phyloP scores from a whole-genome alignment of 2,329 filamentous ascomycete species.

The Calonectria multiphialidica region DNA sequence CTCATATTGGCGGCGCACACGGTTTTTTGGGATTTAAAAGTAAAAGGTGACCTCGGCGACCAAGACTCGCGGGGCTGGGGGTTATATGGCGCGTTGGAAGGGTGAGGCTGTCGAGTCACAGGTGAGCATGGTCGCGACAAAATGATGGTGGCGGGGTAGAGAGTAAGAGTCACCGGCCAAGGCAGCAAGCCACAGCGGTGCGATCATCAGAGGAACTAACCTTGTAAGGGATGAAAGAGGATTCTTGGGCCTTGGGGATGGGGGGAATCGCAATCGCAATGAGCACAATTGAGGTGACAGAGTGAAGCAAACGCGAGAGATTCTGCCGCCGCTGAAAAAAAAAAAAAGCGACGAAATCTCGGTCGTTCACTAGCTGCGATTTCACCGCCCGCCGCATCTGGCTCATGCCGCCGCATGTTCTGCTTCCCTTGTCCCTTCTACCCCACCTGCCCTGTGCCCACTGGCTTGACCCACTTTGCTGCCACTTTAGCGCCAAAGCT shows the following conservation, averaged over 20 bases:
- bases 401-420: slow-evolving; percentile 25
- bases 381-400: slow-evolving; percentile 45
- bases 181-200: slow-evolving; percentile 15
- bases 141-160: slow-evolving; percentile 45
- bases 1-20: slow-evolving; percentile 49
- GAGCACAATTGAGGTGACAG: slow-evolving; percentile 27
- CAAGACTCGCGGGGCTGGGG: slow-evolving; percentile 13
- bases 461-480: slow-evolving; percentile 8
- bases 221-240: slow-evolving; percentile 3
- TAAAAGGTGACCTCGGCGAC: slow-evolving; percentile 25
- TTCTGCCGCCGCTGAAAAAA: slow-evolving; percentile 43
- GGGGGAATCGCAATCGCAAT: neutral
- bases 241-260: neutral
- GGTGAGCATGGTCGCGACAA: slow-evolving; percentile 39
- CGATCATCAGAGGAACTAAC: slow-evolving; percentile 26
- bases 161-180: slow-evolving; percentile 42
- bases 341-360: slow-evolving; percentile 37
- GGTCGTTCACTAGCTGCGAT: slow-evolving; percentile 40
- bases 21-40: slow-evolving; percentile 4
- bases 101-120: slow-evolving; percentile 26
- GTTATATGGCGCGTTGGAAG: slow-evolving; percentile 12
- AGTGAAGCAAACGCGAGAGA: slow-evolving; percentile 32
- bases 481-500: slow-evolving; percentile 15
- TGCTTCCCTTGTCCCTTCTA: neutral
- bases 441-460: slow-evolving; percentile 18